Percentiles rank a stretch among this genome's conserved stretches.
Evolutionary conservation across 2,329 filamentous ascomycete genomes (phyloP).

Genomic region (Monosporascus sp.): DNA sequence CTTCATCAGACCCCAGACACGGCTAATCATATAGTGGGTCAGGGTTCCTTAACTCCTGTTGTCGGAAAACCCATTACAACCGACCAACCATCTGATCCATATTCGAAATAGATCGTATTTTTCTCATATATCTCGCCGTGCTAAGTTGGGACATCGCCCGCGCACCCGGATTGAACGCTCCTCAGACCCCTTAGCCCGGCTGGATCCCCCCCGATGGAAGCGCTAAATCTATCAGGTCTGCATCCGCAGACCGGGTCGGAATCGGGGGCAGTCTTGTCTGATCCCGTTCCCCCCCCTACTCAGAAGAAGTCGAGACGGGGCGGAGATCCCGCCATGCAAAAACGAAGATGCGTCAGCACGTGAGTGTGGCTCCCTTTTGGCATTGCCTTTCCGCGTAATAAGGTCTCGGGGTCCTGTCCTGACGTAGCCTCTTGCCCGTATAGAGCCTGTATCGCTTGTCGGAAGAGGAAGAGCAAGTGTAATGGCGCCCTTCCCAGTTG

Average conservation of each 20-base stretch:
- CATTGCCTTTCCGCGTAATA: not conserved
- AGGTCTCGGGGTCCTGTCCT: not conserved
- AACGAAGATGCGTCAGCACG: constrained; percentile 77
- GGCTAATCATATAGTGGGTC: too few species aligned
- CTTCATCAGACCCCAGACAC: too few species aligned
- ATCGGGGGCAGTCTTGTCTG: constrained; percentile 10
- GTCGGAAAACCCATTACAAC: not conserved
- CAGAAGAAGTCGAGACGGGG: constrained; percentile 50
- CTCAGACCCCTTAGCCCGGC: not conserved
- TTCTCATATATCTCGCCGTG: not conserved
- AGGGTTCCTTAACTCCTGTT: not conserved
- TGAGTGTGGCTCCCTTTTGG: constrained; percentile 14
- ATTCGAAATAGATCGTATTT: not conserved
- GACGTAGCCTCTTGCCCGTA: not conserved
- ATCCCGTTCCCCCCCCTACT: constrained; percentile 14
- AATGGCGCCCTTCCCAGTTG: constrained; percentile 89
- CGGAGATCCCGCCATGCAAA: constrained; percentile 46
- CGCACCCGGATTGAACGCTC: not conserved
- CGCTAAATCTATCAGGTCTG: constrained; percentile 16
- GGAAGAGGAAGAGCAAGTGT: constrained; percentile 79
- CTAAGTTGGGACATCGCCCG: not conserved
- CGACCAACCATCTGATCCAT: not conserved
- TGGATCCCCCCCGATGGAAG: constrained; percentile 18
- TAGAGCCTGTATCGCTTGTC: constrained; percentile 71
- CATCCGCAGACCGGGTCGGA: constrained; percentile 11